Base-by-base conservation (phyloP, 2,329 filamentous ascomycete species). In the Colletotrichum sojae region DNA sequence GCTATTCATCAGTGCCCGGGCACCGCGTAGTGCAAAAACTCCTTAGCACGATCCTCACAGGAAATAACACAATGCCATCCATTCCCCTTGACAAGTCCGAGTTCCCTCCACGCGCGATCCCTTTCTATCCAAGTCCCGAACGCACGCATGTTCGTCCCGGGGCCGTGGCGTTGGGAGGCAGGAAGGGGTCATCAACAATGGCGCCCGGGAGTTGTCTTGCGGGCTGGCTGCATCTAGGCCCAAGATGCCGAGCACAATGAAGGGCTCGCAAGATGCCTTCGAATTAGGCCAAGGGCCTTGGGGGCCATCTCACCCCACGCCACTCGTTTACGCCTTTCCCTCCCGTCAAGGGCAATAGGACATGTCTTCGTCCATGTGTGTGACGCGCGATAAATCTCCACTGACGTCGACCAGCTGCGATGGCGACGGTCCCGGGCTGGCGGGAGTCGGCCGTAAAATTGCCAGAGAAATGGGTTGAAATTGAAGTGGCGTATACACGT, bases 361-460 rank as follows among this genome's bases (percentile, higher is more conserved):
- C 31, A 10, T 36, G 9, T 8, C 31, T 10, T 12, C 31, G 31
- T 36, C 31, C 31, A 36, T 36, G 31, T 36, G 31, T 8, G 31
- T 36, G 31, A 36, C 31, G 31, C 8, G 31, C 31, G 31, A 36
- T 36, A 36, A 36, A 36, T 36, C 31, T 22, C 18, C 43, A 6
- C 63, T 45, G 51, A 40, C 51, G 49, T 63, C 25, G 51, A 10
- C 36, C 22, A 25, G 51, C 31, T 49, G 27, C 20, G 27, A 43
- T 55, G 43, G 31, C 18, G 25, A 60, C 53, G 31, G 13, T 36
- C 31, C 63, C 58, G 43, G 58, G 31, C 20, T 49, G 43, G 43
- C 49, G 63, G 31, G 63, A 40, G 56, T 36, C 58, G 51, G 58
- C 51, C 58, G 58, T 49, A 56, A 55, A 36, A 10, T 36, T 46